Evolutionary conservation across 1,139 yeast species (phyloP), one percentile per base, ranked within the genome.

Genomic region (Candida sp.): DNA sequence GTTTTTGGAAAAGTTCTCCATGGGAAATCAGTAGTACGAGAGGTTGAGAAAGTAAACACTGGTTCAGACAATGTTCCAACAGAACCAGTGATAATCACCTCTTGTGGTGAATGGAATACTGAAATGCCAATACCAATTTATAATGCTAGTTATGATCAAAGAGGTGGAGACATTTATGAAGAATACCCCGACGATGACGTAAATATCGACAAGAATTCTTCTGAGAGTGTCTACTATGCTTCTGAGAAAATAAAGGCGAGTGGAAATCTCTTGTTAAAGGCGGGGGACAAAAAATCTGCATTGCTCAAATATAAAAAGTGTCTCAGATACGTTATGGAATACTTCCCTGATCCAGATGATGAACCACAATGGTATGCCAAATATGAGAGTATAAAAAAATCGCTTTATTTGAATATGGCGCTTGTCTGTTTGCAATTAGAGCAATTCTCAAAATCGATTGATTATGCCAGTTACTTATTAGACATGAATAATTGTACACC

Each of bases 101-200:
- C 79, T 36, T 81, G 91, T 63, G 97, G 96, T 1, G 69, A 60
- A 35, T 86, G 91, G 90, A 53, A 63, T 4, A 75, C 72, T 11
- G 64, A 64, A 0, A 75, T 77, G 70, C 64, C 54, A 0, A 51
- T 81, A 1, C 91, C 91, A 0, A 68, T 82, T 3, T 77, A 54
- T 51, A 81, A 82, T 54, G 87, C 89, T 1, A 75, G 85, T 41
- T 80, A 81, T 50, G 79, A 77, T 48, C 58, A 64, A 0, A 68
- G 79, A 8, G 89, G 86, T 1, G 88, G 87, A 5, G 95, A 86
- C 53, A 61, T 78, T 0, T 86, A 75, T 53, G 93, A 85, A 61
- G 95, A 86, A 56, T 80, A 72, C 52, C 95, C 95, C 0, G 90
- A 82, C 50, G 88, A 83, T 54, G 90, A 83, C 52, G 69, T 55